Evolutionary conservation across 352 stramenopile genomes (phyloP).

Genomic region (Pythium coloratum): DNA sequence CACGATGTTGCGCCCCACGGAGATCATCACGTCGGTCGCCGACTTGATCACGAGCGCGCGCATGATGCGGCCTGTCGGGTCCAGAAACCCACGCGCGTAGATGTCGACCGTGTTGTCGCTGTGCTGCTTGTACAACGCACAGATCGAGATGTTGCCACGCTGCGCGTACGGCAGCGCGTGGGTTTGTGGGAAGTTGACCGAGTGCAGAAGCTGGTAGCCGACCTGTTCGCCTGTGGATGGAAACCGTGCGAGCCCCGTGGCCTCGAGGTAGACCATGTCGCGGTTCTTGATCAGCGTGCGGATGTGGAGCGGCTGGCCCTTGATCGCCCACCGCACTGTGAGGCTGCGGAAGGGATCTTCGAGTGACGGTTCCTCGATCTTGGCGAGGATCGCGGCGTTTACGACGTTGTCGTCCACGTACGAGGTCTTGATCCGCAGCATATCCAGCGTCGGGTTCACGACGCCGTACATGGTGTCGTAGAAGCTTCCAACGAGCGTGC

Average conservation of each 20-base stretch:
- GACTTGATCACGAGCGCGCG: constrained; percentile 51
- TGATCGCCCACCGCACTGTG: constrained; percentile 59
- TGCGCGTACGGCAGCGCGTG: constrained; percentile 36
- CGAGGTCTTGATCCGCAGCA: constrained; percentile 53
- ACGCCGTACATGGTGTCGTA: constrained; percentile 58
- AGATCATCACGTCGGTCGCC: constrained; percentile 41
- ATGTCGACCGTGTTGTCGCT: constrained; percentile 51
- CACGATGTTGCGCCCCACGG: constrained; percentile 39
- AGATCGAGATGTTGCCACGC: constrained; percentile 56
- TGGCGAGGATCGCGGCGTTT: constrained; percentile 45
- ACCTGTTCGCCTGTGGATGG: constrained; percentile 43
- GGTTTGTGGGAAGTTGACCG: constrained; percentile 53
- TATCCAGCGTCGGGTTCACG: constrained; percentile 41
- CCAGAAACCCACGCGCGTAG: constrained; percentile 39
- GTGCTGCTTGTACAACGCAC: constrained; percentile 50
- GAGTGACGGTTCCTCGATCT: constrained; percentile 36
- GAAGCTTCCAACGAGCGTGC: constrained; percentile 39
- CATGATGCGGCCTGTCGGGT: constrained; percentile 45
- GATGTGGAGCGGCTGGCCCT: constrained; percentile 39
- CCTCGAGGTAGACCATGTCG: constrained; percentile 65
- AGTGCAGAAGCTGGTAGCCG: constrained; percentile 69
- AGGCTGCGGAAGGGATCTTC: constrained; percentile 49
- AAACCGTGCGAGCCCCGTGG: constrained; percentile 41
- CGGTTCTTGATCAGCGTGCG: constrained; percentile 52
- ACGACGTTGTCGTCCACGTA: constrained; percentile 56